These are phyloP conservation scores for Cyathus striatus DNA, from an alignment of 768 basidiomycete species.

Conservation along the genomic window DNA sequence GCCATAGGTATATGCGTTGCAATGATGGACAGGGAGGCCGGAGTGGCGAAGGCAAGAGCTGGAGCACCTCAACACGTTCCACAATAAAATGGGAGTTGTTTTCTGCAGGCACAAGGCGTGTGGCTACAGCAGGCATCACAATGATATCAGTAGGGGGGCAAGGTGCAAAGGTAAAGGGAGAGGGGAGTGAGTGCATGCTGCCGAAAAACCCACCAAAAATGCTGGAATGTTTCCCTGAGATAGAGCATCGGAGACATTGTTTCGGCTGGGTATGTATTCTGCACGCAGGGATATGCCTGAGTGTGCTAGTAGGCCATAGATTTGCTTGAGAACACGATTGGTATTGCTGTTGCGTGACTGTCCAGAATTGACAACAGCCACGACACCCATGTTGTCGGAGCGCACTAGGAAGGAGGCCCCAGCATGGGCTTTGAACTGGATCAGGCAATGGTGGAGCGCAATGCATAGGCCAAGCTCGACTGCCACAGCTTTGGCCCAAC, in stretches of 20 bases:
- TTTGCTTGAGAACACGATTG: not conserved
- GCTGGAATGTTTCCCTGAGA: not conserved
- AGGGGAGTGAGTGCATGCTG: not conserved
- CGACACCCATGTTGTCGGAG: slow-evolving; percentile 31
- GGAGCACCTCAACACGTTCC: not conserved
- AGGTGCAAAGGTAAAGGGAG: not conserved
- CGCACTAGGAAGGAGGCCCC: slow-evolving; percentile 13
- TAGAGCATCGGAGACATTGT: not conserved
- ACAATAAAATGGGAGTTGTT: not conserved
- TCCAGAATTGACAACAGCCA: slow-evolving; percentile 21
- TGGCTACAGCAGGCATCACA: not conserved
- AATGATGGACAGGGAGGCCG: not conserved
- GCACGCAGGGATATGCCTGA: not conserved
- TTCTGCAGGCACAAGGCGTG: too few relatives aligned
- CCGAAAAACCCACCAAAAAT: not conserved
- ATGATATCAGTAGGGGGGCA: not conserved
- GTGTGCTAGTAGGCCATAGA: not conserved
- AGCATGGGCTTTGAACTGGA: too few relatives aligned
- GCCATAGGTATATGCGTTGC: not conserved
- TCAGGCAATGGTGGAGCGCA: slow-evolving; percentile 1
- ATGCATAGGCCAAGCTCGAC: slow-evolving; percentile 25
- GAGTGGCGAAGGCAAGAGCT: not conserved
- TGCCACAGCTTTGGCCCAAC: slow-evolving; percentile 33
- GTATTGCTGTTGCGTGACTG: slow-evolving; percentile 12
- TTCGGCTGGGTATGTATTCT: not conserved